Percentiles rank a stretch among this genome's conserved stretches.
Evolutionary conservation across 768 basidiomycete genomes (phyloP).

Genomic region (Lactarius deliciosus): DNA sequence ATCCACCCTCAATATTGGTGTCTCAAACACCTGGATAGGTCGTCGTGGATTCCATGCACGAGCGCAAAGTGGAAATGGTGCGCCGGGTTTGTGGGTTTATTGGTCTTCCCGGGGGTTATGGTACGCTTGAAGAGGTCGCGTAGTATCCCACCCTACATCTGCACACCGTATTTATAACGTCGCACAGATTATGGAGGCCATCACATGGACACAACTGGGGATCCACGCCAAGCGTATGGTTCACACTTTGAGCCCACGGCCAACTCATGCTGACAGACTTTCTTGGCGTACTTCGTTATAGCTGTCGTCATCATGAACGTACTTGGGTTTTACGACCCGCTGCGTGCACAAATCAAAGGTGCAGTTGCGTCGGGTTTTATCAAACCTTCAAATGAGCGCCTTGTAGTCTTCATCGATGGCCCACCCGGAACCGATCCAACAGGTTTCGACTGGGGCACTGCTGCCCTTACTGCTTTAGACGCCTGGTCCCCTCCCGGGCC

Average conservation of each 20-base stretch:
- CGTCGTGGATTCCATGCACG: conserved; percentile 80
- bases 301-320: conserved; percentile 89
- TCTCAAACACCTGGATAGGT: conserved; percentile 42
- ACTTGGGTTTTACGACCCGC: conserved; percentile 74
- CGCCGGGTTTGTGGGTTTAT: conserved; percentile 76
- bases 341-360: conserved; percentile 70
- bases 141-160: not conserved
- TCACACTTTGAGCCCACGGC: conserved; percentile 12
- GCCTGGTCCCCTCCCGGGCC: conserved; percentile 44
- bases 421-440: conserved; percentile 56
- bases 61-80: conserved; percentile 92
- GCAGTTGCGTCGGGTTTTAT: conserved; percentile 78
- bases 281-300: conserved; percentile 35
- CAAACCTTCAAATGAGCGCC: conserved; percentile 50
- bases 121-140: conserved; percentile 89
- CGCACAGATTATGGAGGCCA: conserved; percentile 77
- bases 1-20: not conserved
- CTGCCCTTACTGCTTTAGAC: conserved; percentile 62
- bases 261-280: not conserved
- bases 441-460: conserved; percentile 75
- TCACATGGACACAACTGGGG: conserved; percentile 92
- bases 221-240: conserved; percentile 79
- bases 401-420: conserved; percentile 77
- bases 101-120: conserved; percentile 90
- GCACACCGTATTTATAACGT: not conserved